Evolutionary conservation across 2,329 filamentous ascomycete genomes (phyloP).

Genomic region (Calonectria pteridis): DNA sequence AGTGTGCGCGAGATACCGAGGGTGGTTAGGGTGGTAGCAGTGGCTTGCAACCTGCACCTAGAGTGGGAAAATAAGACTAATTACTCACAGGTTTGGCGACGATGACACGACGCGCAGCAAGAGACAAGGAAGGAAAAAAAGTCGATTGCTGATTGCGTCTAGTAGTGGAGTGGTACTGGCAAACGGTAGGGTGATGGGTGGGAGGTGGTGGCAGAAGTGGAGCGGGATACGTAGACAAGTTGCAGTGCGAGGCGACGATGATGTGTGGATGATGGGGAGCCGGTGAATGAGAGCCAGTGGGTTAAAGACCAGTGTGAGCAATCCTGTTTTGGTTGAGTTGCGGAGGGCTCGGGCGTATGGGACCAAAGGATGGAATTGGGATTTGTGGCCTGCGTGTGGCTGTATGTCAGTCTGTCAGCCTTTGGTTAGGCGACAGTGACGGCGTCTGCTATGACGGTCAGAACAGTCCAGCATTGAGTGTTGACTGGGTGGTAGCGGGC

Average conservation of each 20-base stretch:
- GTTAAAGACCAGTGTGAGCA: constrained; percentile 6
- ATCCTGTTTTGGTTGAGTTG: constrained; percentile 7
- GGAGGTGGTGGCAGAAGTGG: constrained; percentile 17
- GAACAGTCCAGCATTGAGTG: not conserved
- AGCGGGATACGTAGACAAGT: constrained; percentile 22
- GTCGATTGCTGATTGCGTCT: constrained; percentile 23
- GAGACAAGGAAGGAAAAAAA: not conserved
- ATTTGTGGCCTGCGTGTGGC: constrained; percentile 6
- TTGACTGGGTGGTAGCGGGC: constrained; percentile 6
- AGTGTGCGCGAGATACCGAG: constrained; percentile 21
- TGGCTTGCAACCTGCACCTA: constrained; percentile 19
- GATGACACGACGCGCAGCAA: constrained; percentile 27
- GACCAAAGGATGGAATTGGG: constrained; percentile 6
- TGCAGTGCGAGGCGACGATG: constrained; percentile 19
- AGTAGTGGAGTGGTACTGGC: constrained; percentile 20
- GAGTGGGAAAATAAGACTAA: constrained; percentile 25
- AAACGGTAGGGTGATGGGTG: constrained; percentile 15
- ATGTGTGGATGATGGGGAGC: constrained; percentile 22
- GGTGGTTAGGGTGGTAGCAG: constrained; percentile 23
- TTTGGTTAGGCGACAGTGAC: constrained; percentile 16
- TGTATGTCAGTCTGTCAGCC: constrained; percentile 8
- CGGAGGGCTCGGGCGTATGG: constrained; percentile 13
- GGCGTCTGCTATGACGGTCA: constrained; percentile 14
- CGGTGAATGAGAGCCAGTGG: constrained; percentile 16
- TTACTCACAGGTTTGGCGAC: constrained; percentile 23